Percentiles rank a stretch among this genome's conserved stretches.
phyloP scores from a whole-genome alignment of 148 eudicot genomes.

The Tetragonia tetragonoides region DNA sequence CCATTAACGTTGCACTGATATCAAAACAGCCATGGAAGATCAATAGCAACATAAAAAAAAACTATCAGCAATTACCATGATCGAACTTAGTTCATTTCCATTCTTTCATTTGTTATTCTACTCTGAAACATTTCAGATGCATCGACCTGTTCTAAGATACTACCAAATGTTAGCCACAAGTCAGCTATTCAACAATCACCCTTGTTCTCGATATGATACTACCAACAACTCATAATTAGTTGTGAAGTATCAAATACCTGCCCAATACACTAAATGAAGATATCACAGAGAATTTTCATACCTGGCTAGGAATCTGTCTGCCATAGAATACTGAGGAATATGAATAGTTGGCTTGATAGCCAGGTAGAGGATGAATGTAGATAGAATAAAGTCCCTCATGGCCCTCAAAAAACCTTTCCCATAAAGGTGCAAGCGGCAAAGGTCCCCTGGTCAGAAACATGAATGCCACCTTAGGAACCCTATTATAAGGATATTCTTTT shows the following conservation, averaged over 20 bases:
- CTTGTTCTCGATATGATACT: too few species aligned
- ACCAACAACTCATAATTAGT: too few species aligned
- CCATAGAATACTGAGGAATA: slow-evolving; percentile 40
- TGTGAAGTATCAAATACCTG: neutral
- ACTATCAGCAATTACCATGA: too few species aligned
- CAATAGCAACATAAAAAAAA: too few species aligned
- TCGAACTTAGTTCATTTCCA: too few species aligned
- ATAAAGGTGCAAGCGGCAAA: slow-evolving; percentile 43
- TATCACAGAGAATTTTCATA: slow-evolving; percentile 15
- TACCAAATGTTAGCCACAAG: too few species aligned
- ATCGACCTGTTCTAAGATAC: too few species aligned
- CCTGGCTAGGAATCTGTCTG: slow-evolving; percentile 53
- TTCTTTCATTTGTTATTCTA: too few species aligned
- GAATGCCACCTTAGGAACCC: slow-evolving; percentile 50
- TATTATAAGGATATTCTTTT: slow-evolving; percentile 36
- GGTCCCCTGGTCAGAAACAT: slow-evolving; percentile 52
- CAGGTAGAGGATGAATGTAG: slow-evolving; percentile 42
- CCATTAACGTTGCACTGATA: too few species aligned
- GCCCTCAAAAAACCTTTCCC: slow-evolving; percentile 47
- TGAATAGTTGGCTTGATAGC: slow-evolving; percentile 33
- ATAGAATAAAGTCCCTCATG: slow-evolving; percentile 39
- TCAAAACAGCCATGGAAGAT: too few species aligned
- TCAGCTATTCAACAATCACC: too few species aligned
- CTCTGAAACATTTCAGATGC: too few species aligned
- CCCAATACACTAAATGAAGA: neutral